A percentile compares a stretch with the other conserved stretches of the same genome.
Evolutionary conservation across 2,329 filamentous ascomycete species (phyloP).

Genomic region (Akanthomyces dipterigenus): DNA sequence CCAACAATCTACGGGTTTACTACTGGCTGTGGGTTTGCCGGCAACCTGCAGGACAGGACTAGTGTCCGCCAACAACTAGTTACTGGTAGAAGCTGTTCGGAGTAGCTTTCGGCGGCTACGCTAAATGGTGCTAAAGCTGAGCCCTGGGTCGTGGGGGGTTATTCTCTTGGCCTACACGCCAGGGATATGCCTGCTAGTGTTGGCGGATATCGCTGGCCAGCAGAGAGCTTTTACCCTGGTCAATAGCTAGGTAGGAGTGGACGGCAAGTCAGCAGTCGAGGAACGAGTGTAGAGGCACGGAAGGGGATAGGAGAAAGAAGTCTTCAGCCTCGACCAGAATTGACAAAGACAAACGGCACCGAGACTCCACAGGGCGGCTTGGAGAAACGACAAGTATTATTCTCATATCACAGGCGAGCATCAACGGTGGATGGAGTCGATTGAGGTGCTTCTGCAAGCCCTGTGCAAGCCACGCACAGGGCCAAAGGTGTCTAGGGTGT

Average conservation of each 20-base stretch:
- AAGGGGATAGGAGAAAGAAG: neutral
- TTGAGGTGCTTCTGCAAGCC: constrained; percentile 1
- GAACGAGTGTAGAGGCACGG: neutral
- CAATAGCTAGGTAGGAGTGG: neutral
- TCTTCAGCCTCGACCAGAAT: neutral
- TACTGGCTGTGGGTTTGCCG: neutral
- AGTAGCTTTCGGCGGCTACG: neutral
- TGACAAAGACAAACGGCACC: constrained; percentile 7
- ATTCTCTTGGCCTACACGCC: neutral
- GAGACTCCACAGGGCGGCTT: neutral
- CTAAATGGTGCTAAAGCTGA: neutral
- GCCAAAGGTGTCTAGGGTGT: neutral
- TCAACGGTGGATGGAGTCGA: neutral
- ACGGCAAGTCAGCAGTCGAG: neutral
- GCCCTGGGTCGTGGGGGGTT: neutral
- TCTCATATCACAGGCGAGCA: neutral
- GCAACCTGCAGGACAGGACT: neutral
- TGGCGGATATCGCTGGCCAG: neutral
- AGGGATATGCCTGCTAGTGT: neutral
- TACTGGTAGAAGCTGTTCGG: no score
- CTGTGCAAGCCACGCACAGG: neutral
- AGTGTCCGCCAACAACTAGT: neutral
- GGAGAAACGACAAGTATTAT: constrained; percentile 10
- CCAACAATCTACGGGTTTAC: neutral
- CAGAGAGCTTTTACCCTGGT: neutral